A percentile compares a stretch with the other conserved stretches of the same genome.
These are phyloP conservation scores for Ceratopteris richardii DNA, from an alignment of 75 land plant genomes.

Conservation along the genomic window DNA sequence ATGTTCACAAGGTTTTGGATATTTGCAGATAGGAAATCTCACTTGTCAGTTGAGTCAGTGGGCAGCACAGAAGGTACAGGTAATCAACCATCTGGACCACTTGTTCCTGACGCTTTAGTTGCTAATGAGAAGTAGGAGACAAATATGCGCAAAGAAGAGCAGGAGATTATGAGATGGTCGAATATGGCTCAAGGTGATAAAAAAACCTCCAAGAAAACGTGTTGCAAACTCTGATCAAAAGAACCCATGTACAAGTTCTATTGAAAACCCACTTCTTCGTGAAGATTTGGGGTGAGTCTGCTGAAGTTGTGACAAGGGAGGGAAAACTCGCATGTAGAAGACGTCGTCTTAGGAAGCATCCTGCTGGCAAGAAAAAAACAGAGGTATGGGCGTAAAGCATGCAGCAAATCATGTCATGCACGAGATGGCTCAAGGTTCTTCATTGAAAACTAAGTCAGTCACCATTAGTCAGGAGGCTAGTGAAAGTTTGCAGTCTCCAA, in stretches of 20 bases:
- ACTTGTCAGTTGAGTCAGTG: neutral
- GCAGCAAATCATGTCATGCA: too few relatives aligned
- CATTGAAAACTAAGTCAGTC: slow-evolving; percentile 12
- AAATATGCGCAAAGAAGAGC: neutral
- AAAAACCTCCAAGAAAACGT: neutral
- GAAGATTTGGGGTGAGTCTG: slow-evolving; percentile 16
- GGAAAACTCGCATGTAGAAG: slow-evolving; percentile 1
- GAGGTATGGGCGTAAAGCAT: too few relatives aligned
- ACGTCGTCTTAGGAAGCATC: neutral
- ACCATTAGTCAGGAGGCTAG: neutral
- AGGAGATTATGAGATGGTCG: too few relatives aligned
- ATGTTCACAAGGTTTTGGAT: neutral
- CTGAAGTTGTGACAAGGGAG: slow-evolving; percentile 4
- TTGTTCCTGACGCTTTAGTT: neutral
- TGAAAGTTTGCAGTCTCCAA: neutral
- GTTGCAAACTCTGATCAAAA: neutral
- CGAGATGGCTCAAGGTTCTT: too few relatives aligned
- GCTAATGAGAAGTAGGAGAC: neutral
- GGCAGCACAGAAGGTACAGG: slow-evolving; percentile 1
- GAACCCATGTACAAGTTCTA: neutral
- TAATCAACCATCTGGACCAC: neutral
- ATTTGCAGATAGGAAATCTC: neutral
- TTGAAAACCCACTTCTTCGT: neutral
- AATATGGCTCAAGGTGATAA: neutral
- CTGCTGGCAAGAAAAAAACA: slow-evolving; percentile 13